Evolutionary conservation across 305 asterid genomes (phyloP), one percentile per base, ranked within the genome.

Genomic region (Striga hermonthica): DNA sequence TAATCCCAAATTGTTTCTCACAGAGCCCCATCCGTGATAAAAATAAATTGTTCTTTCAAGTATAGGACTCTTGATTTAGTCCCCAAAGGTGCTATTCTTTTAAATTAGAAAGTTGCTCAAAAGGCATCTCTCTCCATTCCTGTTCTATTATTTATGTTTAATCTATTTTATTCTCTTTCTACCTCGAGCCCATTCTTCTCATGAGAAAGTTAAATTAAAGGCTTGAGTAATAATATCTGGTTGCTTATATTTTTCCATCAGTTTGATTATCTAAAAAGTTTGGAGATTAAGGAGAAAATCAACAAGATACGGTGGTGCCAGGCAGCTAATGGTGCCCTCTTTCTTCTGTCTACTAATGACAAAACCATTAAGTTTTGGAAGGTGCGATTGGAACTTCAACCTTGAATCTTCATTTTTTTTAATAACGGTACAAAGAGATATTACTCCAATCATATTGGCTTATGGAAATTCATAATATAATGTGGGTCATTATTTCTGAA

Each of bases 361-460:
- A 94, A 94, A 84, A 94, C 99, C 67, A 90, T 94, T 47, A 94
- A 94, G 80, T 88, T 74, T 78, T 94, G 99, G 98, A 94, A 94
- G 99, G 99, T 86, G 74, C 49, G 69, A 48, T 71, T 59, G 39
- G 50, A 49, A 53, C 66, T n/a, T 60, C 74, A 8, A 31, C 11
- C 4, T 9, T 37, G 16, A 35, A 37, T 22, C 58, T 16, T 47
- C 37, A 4, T 35, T 59, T 59, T 59, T 15, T 8, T 39, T 38
- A 7, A 7, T 4, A 39, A 11, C 14, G 40, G 28, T 39, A 37
- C 9, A 37, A 9, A 31, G 31, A 35, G 39, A 53, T 11, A 60
- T 15, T 49, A n/a, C 9, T 66, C 38, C 37, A 61, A 41, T 31
- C 64, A 66, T 58, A 65, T 62, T 37, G 43, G 44, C 62, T 68